A percentile compares a stretch with the other conserved stretches of the same genome.
phyloP scores from a whole-genome alignment of 768 basidiomycete genomes.

The Collybia sp. region DNA sequence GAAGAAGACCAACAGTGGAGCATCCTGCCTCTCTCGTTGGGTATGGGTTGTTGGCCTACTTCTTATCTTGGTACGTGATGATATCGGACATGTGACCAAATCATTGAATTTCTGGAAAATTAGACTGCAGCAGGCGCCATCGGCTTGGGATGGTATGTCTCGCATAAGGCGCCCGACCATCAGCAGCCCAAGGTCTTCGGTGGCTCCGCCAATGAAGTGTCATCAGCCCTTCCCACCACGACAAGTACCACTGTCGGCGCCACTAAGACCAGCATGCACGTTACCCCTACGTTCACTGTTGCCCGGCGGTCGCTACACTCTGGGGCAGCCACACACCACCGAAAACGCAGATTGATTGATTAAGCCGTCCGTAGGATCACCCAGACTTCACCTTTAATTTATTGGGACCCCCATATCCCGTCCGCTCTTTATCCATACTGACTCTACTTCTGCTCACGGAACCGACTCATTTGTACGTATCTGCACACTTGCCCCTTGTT shows the following conservation, averaged over 20 bases:
- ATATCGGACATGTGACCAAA: not conserved
- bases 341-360: no score
- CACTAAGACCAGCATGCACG: not conserved
- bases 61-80: conserved; percentile 44
- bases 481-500: no score
- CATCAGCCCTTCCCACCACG: conserved; percentile 11
- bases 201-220: conserved; percentile 48
- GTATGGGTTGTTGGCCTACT: conserved; percentile 66
- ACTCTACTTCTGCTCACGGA: no score
- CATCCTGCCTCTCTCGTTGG: conserved; percentile 54
- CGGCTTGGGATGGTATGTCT: conserved; percentile 54
- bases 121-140: conserved; percentile 50
- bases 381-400: no score
- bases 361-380: no score
- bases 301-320: not conserved
- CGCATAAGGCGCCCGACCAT: conserved; percentile 45
- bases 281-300: not conserved
- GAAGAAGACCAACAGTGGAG: conserved; percentile 51
- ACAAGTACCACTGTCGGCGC: not conserved
- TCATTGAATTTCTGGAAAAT: conserved; percentile 17
- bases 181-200: conserved; percentile 59
- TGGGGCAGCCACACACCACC: no score
- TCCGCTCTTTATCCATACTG: no score
- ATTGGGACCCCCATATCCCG: no score
- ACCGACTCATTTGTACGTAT: no score